These are phyloP conservation scores for Zygoascus tannicola DNA, from an alignment of 805 yeast species.

Conservation along the genomic window DNA sequence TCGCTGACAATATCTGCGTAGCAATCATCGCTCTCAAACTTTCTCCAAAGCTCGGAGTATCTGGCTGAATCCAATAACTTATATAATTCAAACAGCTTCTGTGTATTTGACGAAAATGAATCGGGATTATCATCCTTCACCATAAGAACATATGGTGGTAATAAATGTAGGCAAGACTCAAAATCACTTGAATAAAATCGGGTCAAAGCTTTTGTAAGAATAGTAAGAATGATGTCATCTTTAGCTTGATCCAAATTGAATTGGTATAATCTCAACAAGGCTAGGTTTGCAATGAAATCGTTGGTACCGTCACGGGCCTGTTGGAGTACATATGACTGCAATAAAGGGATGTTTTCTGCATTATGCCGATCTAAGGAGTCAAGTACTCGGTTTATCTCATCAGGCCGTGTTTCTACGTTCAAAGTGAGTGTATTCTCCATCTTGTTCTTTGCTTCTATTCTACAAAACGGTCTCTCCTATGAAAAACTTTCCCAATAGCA, in stretches of 20 bases:
- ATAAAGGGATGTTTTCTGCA: conserved; percentile 33
- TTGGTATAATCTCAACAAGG: conserved; percentile 37
- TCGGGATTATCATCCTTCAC: conserved; percentile 19
- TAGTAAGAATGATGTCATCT: conserved; percentile 33
- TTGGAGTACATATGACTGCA: conserved; percentile 36
- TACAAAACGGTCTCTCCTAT: too few relatives aligned
- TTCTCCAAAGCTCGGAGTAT: conserved; percentile 28
- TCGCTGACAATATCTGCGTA: conserved; percentile 29
- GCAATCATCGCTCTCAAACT: conserved; percentile 23
- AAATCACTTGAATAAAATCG: conserved; percentile 37
- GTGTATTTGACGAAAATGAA: conserved; percentile 20
- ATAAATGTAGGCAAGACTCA: conserved; percentile 35
- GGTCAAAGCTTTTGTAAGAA: conserved; percentile 35
- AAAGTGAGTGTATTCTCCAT: conserved; percentile 30
- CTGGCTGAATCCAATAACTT: conserved; percentile 23
- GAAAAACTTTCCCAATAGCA: too few relatives aligned
- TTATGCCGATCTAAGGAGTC: conserved; percentile 38
- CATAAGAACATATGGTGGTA: conserved; percentile 33
- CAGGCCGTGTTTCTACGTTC: conserved; percentile 34
- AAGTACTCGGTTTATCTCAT: conserved; percentile 32
- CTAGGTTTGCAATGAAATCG: conserved; percentile 38
- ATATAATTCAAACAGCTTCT: conserved; percentile 25
- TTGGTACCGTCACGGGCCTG: conserved; percentile 31
- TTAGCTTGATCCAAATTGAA: conserved; percentile 30
- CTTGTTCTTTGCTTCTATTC: too few relatives aligned